Base-by-base conservation (phyloP, 805 yeast genomes). In the Wickerhamomyces silvicola region DNA sequence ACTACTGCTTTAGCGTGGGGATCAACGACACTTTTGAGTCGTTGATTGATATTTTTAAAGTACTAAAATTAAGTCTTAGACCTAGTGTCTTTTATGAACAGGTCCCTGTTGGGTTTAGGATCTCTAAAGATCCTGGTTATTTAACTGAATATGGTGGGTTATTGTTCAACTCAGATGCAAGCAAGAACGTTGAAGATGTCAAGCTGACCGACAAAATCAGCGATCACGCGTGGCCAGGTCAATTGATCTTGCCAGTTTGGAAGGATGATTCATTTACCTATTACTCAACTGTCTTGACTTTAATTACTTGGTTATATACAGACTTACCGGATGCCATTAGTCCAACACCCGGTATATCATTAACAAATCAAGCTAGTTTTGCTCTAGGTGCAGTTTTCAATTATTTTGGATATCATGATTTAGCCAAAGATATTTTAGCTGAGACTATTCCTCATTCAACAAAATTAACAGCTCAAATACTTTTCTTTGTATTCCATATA, bases 291-390 rank as follows among this genome's bases (percentile, higher is more conserved):
- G 32, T 62, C 12, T 17, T 32, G 2, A 10, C 57, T 4, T 59
- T 84, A 46, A 31, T 70, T 8, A 59, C 61, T 12, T 92, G 98
- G 97, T 70, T 92, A 37, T 92, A 88, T 57, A 78, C 95, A 2
- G 97, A 92, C 61, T 68, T 92, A 54, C 98, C 98, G 2, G 95
- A 86, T 51, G 71, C 66, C 46, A 64, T 86, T 33, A 74, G 88
- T 22, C 97, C 97, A 29, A 90, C 97, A 4, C 97, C 97, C 0
- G 96, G 96, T 16, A 70, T 78, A 36, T 81, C 88, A 43, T 60
- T 86, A 35, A 81, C 94, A 9, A 80, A 77, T 47, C 73, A 75
- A 44, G 35, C 76, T 18, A 59, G 70, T 6, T 59, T 50, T 33
- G 13, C 39, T 3, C 34, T 50, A 5, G 49, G 57, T 10, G 38